These are phyloP conservation scores for Metarhizium humberi DNA, from an alignment of 2,329 filamentous ascomycete genomes.

Conservation along the genomic window DNA sequence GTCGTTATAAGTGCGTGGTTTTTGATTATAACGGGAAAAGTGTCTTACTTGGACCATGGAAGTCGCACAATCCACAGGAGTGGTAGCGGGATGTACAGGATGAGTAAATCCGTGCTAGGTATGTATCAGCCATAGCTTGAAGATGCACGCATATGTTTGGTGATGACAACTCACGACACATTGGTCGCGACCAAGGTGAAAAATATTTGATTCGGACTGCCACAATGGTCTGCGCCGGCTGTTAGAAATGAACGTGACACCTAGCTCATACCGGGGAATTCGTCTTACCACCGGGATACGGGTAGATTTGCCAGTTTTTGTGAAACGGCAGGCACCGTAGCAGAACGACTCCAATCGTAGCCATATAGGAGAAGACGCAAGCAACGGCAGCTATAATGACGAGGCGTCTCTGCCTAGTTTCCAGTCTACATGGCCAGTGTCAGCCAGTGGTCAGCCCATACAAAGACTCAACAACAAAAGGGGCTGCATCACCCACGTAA, in stretches of 20 bases:
- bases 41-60: conserved; percentile 10
- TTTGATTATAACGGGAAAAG: too few relatives aligned
- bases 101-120: conserved; percentile 13
- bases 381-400: conserved; percentile 10
- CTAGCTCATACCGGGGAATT: too few relatives aligned
- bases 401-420: conserved; percentile 11
- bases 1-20: neutral
- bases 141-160: too few relatives aligned
- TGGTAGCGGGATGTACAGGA: conserved; percentile 14
- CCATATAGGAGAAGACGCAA: conserved; percentile 10
- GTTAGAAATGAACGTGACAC: too few relatives aligned
- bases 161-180: conserved; percentile 8
- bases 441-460: neutral
- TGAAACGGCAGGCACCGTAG: conserved; percentile 13
- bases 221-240: conserved; percentile 11
- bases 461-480: too few relatives aligned
- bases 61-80: conserved; percentile 15
- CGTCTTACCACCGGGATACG: conserved; percentile 13
- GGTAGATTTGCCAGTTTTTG: conserved; percentile 17
- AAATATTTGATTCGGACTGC: conserved; percentile 11
- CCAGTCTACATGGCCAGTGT: conserved; percentile 7
- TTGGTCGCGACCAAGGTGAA: conserved; percentile 14
- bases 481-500: conserved; percentile 21
- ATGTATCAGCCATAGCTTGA: too few relatives aligned
- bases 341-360: conserved; percentile 13